Evolutionary conservation across 148 eudicot species (phyloP).

Genomic region (Cornus kousa): DNA sequence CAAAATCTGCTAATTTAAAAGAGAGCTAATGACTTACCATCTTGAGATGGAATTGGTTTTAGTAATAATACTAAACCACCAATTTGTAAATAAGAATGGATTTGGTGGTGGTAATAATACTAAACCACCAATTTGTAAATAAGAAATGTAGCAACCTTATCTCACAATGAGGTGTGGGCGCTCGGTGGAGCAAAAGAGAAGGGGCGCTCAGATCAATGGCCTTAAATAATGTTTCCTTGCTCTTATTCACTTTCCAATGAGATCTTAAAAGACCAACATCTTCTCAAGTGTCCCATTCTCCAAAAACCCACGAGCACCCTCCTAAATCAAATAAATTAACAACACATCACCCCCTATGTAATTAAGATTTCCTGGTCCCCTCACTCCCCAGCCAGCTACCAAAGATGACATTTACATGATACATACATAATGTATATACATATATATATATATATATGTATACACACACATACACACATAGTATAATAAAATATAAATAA

Average conservation of each 20-base stretch:
- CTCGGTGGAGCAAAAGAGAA: not conserved
- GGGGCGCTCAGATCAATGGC: conserved; percentile 8
- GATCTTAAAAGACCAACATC: conserved; percentile 97
- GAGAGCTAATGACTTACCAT: too few species aligned
- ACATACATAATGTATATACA: too few species aligned
- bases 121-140: not conserved
- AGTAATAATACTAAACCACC: too few species aligned
- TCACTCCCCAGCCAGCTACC: conserved; percentile 16
- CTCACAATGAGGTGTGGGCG: not conserved
- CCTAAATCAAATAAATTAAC: conserved; percentile 10
- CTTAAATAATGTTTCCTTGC: conserved; percentile 13
- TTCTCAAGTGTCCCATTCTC: conserved; percentile 72
- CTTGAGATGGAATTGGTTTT: too few species aligned
- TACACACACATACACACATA: not conserved
- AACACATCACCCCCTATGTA: conserved; percentile 27
- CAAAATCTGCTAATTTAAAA: too few species aligned
- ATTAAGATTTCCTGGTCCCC: conserved; percentile 54
- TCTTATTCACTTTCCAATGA: conserved; percentile 57
- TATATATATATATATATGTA: not conserved
- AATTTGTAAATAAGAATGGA: too few species aligned
- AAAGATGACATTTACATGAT: conserved; percentile 11
- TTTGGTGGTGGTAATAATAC: too few species aligned
- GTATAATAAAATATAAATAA: not conserved
- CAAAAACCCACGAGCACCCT: conserved; percentile 94
- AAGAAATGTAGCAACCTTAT: not conserved